These are phyloP conservation scores for Yamadazyma atmosphaerica DNA, from an alignment of 1,139 yeast genomes.

Conservation along the genomic window DNA sequence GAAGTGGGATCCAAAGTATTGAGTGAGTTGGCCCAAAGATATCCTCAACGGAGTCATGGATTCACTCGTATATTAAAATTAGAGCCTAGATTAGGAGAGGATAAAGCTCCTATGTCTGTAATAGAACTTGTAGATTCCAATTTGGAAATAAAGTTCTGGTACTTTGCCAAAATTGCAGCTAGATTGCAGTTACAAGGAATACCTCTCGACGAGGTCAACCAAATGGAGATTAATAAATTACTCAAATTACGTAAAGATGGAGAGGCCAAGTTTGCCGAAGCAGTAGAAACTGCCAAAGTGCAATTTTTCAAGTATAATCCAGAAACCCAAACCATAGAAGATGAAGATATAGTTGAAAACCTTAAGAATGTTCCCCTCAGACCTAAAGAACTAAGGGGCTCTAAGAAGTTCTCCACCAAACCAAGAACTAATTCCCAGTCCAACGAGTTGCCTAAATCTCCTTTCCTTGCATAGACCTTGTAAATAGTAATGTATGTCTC, in stretches of 20 bases:
- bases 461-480: slow-evolving; percentile 19
- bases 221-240: slow-evolving; percentile 56
- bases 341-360: slow-evolving; percentile 25
- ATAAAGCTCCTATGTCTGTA: slow-evolving; percentile 88
- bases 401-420: slow-evolving; percentile 39
- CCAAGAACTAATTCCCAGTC: slow-evolving; percentile 23
- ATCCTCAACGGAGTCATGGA: slow-evolving; percentile 67
- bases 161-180: slow-evolving; percentile 78
- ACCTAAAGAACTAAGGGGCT: slow-evolving; percentile 26
- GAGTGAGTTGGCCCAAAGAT: slow-evolving; percentile 64
- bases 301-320: slow-evolving; percentile 49
- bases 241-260: slow-evolving; percentile 50
- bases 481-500: slow-evolving; percentile 1
- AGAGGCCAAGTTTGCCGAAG: slow-evolving; percentile 51
- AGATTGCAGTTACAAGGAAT: slow-evolving; percentile 68
- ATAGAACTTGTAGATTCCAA: slow-evolving; percentile 80
- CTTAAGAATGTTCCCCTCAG: slow-evolving; percentile 36
- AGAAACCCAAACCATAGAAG: slow-evolving; percentile 25
- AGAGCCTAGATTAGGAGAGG: slow-evolving; percentile 83
- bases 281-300: slow-evolving; percentile 65
- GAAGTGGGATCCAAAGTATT: slow-evolving; percentile 59
- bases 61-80: slow-evolving; percentile 82
- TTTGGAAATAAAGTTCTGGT: slow-evolving; percentile 75
- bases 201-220: slow-evolving; percentile 61
- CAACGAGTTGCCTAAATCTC: slow-evolving; percentile 36